Base-by-base conservation (phyloP, 108 stramenopile species). In the Skeletonema menzelii region DNA sequence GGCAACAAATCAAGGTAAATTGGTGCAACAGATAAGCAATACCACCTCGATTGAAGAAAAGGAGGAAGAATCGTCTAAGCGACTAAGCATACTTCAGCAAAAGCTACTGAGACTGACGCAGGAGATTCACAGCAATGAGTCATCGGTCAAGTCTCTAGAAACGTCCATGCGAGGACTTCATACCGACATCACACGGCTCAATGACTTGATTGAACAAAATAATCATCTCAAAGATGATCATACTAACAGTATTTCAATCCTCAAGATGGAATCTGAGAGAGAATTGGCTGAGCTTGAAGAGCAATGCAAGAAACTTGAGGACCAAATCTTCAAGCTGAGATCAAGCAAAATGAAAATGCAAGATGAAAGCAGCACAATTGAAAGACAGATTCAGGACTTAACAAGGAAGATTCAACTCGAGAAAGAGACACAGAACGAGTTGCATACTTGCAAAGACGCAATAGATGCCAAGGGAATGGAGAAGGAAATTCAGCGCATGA, bases 351-450 rank as follows among this genome's bases (percentile, higher is more conserved):
- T 47, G 20, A 70, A 72, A 27, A 59, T 90, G 1, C 42, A 87
- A 11, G 84, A 84, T 27, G 87, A 93, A 59, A 88, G 87, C 30
- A 55, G 77, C 12, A 88, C 91, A 35, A 53, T 59, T 24, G 92
- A 95, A 72, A 61, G 84, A 59, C 89, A 95, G 56, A 72, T 85
- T 59, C 64, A 86, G 69, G 63, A 83, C 3, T 92, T 88, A 92
- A 91, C 92, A 61, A 88, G 86, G 76, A 95, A 95, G 78, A 91
- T 89, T 63, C 79, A 91, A 85, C 76, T 92, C 11, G 94, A 95
- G 82, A 85, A 89, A 63, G 92, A 93, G 72, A 92, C 92, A 5
- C 85, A 92, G 78, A 86, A 69, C 27, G 86, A 87, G 27, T 80
- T 95, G 15, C 89, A 92, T 58, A 91, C 88, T 8, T 80, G 70